These are phyloP conservation scores for Ophiostoma pallidulum DNA, from an alignment of 2,329 filamentous ascomycete genomes.

Conservation along the genomic window DNA sequence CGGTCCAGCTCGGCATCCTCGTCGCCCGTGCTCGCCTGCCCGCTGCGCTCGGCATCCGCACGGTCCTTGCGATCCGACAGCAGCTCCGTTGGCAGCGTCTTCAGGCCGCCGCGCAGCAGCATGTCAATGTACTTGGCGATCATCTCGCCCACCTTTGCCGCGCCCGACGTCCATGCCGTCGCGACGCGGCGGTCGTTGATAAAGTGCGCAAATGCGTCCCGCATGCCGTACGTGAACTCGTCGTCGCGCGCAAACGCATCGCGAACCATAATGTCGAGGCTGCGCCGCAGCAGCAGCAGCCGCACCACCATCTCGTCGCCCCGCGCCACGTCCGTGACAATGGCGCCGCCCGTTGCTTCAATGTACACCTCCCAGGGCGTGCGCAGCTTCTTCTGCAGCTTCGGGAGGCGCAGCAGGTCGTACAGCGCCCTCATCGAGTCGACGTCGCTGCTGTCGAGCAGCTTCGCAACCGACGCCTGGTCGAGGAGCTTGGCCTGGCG, in stretches of 20 bases:
- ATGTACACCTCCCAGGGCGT: constrained; percentile 73
- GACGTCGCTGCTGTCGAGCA: constrained; percentile 63
- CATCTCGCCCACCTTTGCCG: constrained; percentile 95
- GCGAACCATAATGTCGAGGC: constrained; percentile 66
- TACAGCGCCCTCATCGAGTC: constrained; percentile 69
- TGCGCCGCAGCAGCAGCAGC: constrained; percentile 69
- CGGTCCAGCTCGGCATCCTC: constrained; percentile 88
- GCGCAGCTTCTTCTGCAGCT: constrained; percentile 60
- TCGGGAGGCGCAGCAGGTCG: constrained; percentile 61
- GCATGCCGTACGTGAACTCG: constrained; percentile 65
- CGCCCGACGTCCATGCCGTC: constrained; percentile 67
- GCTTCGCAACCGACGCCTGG: constrained; percentile 55
- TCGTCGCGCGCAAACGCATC: constrained; percentile 70
- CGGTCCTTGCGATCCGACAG: constrained; percentile 52
- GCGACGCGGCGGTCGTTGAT: constrained; percentile 74
- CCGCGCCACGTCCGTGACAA: constrained; percentile 71
- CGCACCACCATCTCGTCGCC: constrained; percentile 80
- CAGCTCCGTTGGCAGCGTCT: constrained; percentile 64
- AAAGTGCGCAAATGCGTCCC: constrained; percentile 79
- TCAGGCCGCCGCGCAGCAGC: constrained; percentile 77
- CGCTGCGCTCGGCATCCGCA: constrained; percentile 47
- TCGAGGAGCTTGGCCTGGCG: constrained; percentile 60
- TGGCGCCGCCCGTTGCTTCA: constrained; percentile 58
- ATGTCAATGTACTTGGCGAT: constrained; percentile 94
- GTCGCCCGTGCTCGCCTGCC: constrained; percentile 61